Conservation (phyloP, 257 asterid genomes). For the Verbascum thapsus region DNA sequence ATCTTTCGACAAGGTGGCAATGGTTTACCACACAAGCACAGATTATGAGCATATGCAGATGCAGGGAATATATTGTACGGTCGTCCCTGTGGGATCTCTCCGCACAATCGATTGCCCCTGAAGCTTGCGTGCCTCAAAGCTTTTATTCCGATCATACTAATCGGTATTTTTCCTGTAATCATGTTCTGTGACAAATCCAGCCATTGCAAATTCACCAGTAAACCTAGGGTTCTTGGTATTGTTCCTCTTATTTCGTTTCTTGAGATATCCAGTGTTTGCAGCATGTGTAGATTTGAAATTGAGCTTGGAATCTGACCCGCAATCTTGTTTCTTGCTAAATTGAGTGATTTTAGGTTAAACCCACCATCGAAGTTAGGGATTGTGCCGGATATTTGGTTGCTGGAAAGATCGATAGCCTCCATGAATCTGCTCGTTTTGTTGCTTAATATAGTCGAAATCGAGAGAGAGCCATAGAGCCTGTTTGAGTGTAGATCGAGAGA, state of each 20-base stretch:
- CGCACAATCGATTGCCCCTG: constrained; percentile 78
- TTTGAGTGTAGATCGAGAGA: constrained; percentile 70
- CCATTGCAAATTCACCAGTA: constrained; percentile 69
- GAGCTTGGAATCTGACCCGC: constrained; percentile 72
- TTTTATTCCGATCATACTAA: constrained; percentile 55
- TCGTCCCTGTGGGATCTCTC: constrained; percentile 82
- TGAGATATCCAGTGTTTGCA: constrained; percentile 65
- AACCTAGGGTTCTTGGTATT: constrained; percentile 68
- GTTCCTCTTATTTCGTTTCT: constrained; percentile 77
- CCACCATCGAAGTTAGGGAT: constrained; percentile 60
- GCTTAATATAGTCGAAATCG: constrained; percentile 44
- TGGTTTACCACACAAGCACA: constrained; percentile 88
- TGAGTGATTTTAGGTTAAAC: constrained; percentile 56
- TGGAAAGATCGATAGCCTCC: constrained; percentile 66
- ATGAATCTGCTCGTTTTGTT: constrained; percentile 56
- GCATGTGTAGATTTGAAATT: constrained; percentile 53
- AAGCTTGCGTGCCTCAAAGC: constrained; percentile 68
- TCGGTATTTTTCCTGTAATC: constrained; percentile 67
- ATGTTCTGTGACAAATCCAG: constrained; percentile 70
- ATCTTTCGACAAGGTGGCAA: constrained; percentile 57
- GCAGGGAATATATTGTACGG: constrained; percentile 68
- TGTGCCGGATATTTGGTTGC: constrained; percentile 63
- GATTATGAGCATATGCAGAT: constrained; percentile 74
- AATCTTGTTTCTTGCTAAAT: constrained; percentile 70
- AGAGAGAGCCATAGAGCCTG: constrained; percentile 65